phyloP scores from a whole-genome alignment of 768 basidiomycete species.

The Panaeolus cyanescens region DNA sequence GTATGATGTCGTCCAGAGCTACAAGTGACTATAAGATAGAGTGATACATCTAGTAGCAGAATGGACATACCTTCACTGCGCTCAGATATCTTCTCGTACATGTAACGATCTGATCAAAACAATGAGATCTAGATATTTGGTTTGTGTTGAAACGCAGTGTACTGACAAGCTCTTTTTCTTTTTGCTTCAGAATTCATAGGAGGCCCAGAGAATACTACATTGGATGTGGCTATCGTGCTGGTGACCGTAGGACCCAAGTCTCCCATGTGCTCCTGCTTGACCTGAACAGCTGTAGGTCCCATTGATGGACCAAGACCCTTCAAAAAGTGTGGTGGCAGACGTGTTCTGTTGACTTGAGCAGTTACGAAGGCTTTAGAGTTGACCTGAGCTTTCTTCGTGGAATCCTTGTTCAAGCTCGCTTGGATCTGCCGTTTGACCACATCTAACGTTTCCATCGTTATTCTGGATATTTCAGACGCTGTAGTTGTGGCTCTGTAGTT shows the following conservation, averaged over 20 bases:
- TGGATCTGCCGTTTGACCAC: constrained; percentile 52
- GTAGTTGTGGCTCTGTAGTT: constrained; percentile 38
- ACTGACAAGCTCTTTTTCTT: constrained; percentile 62
- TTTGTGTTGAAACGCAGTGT: neutral
- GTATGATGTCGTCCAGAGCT: constrained; percentile 88
- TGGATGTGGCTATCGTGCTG: constrained; percentile 11
- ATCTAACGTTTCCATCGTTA: constrained; percentile 50
- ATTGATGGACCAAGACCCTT: constrained; percentile 20
- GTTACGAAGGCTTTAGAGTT: constrained; percentile 25
- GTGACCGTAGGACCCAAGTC: constrained; percentile 26
- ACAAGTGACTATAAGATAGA: neutral
- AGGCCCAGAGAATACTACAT: constrained; percentile 43
- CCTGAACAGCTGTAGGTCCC: constrained; percentile 18
- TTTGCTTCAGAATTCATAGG: constrained; percentile 33
- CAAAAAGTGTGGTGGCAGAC: constrained; percentile 28
- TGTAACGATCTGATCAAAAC: constrained; percentile 74
- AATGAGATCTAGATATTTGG: neutral
- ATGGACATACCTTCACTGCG: constrained; percentile 76
- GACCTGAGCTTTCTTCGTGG: constrained; percentile 32
- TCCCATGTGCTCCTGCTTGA: constrained; percentile 38
- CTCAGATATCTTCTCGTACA: constrained; percentile 90
- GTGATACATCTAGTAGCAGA: neutral
- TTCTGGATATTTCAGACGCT: constrained; percentile 35
- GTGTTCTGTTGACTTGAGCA: constrained; percentile 37
- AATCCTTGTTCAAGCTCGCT: constrained; percentile 36